A percentile compares a stretch with the other conserved stretches of the same genome.
phyloP scores from a whole-genome alignment of 805 yeast species.

The Starmerella tilneyi region DNA sequence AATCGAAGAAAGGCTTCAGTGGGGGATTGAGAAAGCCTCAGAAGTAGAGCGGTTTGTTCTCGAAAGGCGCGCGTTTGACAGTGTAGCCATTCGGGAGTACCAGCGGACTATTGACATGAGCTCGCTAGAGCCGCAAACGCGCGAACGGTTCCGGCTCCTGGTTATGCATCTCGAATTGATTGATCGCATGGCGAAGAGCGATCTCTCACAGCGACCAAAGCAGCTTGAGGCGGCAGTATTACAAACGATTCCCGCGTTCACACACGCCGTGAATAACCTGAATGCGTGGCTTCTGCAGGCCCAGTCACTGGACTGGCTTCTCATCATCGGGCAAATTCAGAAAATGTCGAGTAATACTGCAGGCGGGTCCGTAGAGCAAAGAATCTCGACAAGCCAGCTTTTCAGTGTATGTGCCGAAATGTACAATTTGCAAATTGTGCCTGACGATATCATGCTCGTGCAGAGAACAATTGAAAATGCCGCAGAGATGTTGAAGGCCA shows the following conservation, averaged over 20 bases:
- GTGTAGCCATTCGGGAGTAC: neutral
- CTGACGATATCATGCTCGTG: slow-evolving; percentile 17
- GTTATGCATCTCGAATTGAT: neutral
- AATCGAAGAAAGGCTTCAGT: neutral
- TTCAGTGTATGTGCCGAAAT: slow-evolving; percentile 2
- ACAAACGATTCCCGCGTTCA: neutral
- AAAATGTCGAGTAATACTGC: neutral
- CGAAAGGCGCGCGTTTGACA: neutral
- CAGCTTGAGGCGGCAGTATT: slow-evolving; percentile 1
- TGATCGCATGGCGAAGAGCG: slow-evolving; percentile 7
- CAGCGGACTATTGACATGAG: neutral
- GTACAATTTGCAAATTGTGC: slow-evolving; percentile 12
- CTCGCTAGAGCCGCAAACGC: neutral
- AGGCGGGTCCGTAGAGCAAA: neutral
- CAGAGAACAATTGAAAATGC: slow-evolving; percentile 12
- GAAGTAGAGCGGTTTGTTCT: neutral
- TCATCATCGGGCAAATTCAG: slow-evolving; percentile 9
- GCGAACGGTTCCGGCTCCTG: slow-evolving; percentile 2
- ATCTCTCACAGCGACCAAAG: slow-evolving; percentile 8
- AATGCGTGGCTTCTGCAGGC: slow-evolving; percentile 14
- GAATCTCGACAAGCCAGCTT: slow-evolving; percentile 3
- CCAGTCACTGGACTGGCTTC: slow-evolving; percentile 13
- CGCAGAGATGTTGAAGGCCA: neutral
- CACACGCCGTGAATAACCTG: neutral
- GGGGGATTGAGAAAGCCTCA: neutral